Conservation (phyloP, 176 grass and related monocot genomes). For the Thalia dealbata region DNA sequence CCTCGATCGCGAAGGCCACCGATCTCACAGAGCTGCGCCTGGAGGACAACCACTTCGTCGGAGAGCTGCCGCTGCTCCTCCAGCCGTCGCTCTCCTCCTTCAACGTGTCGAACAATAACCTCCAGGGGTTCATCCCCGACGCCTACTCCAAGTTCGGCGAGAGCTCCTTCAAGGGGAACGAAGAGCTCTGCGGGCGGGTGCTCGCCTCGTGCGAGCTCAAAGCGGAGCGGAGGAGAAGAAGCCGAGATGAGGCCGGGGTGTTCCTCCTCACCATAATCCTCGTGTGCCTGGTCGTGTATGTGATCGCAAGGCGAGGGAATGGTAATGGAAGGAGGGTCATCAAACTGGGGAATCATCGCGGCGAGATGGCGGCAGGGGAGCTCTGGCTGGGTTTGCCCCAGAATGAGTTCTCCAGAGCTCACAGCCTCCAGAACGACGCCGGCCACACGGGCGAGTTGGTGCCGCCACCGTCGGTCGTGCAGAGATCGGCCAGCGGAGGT, state of each 20-base stretch:
- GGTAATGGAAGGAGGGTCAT: not conserved
- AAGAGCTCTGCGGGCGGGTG: constrained; percentile 40
- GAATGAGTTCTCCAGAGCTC: not conserved
- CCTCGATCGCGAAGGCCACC: constrained; percentile 4
- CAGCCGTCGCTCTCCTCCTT: constrained; percentile 35
- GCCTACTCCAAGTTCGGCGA: constrained; percentile 52
- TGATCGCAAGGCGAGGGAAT: not conserved
- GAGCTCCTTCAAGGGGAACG: constrained; percentile 41
- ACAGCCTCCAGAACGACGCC: not conserved
- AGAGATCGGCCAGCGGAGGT: not conserved
- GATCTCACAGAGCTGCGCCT: constrained; percentile 5
- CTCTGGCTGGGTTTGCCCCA: not conserved
- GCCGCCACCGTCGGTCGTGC: constrained; percentile 6
- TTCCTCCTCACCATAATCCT: not conserved
- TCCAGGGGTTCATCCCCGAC: constrained; percentile 55
- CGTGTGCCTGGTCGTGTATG: not conserved
- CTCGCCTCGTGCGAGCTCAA: not conserved
- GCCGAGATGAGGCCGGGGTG: not conserved
- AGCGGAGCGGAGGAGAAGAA: not conserved
- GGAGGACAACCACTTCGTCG: constrained; percentile 14
- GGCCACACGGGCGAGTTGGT: not conserved
- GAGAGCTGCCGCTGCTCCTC: constrained; percentile 8
- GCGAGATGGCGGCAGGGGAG: not conserved
- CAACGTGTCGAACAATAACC: constrained; percentile 56
- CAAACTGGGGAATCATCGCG: not conserved